phyloP scores from a whole-genome alignment of 148 eudicot genomes.

The Euryodendron excelsum region DNA sequence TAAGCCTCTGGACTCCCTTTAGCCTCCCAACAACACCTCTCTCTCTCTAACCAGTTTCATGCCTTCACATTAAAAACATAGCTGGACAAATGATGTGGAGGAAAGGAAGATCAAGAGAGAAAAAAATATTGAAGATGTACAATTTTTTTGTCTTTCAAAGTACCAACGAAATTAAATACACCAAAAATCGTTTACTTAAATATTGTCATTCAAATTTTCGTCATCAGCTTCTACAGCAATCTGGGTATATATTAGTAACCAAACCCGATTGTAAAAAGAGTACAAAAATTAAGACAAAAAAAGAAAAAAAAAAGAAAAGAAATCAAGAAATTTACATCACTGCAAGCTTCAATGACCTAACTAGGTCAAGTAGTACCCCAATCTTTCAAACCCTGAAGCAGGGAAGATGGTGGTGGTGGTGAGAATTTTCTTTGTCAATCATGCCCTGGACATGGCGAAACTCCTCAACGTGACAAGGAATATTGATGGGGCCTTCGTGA shows the following conservation, averaged over 20 bases:
- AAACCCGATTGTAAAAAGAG: neutral
- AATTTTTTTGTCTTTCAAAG: neutral
- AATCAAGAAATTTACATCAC: neutral
- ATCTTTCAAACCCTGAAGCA: constrained; percentile 76
- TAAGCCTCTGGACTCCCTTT: neutral
- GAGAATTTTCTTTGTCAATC: constrained; percentile 53
- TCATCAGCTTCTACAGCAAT: constrained; percentile 10
- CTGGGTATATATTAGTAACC: neutral
- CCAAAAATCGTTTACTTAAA: neutral
- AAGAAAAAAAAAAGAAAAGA: neutral
- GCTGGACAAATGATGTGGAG: neutral
- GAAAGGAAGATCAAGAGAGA: neutral
- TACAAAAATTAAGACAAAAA: neutral
- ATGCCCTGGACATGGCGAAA: constrained; percentile 54
- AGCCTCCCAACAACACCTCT: neutral
- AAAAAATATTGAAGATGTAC: neutral
- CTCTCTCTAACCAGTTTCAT: constrained; percentile 13
- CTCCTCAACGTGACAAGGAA: constrained; percentile 87
- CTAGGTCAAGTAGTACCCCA: too few species aligned
- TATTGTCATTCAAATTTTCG: neutral
- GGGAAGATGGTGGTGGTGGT: constrained; percentile 49
- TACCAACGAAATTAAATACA: neutral
- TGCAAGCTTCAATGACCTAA: neutral
- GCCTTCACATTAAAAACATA: constrained; percentile 11
- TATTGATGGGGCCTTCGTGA: constrained; percentile 74